Evolutionary conservation across 2,329 filamentous ascomycete species (phyloP), one percentile per base, ranked within the genome.

Genomic region (Pseudocercospora cruenta): DNA sequence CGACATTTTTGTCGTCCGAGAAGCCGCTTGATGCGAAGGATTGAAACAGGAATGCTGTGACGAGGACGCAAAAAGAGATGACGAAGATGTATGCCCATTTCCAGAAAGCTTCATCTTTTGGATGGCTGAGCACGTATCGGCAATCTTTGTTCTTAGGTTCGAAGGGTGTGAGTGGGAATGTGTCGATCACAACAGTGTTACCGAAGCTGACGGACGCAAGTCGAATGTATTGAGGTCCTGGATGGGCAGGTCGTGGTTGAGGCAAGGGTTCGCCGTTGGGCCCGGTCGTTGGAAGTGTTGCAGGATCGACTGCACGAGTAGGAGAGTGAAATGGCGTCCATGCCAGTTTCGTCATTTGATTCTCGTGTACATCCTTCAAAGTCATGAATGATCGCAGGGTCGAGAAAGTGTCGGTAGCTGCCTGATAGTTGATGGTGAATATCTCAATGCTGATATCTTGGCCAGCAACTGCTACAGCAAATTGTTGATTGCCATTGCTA

Each of bases 201-300:
- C 88, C 90, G 72, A 96, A 88, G 58, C 91, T 93, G 47, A 92
- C 90, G 55, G 91, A 94, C 31, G 92, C 93, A 3, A 97, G 86
- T 72, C 91, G 92, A 71, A 96, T 81, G 73, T 87, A 87, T 72
- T 89, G 85, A 16, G 86, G 83, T 43, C 75, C 76, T 10, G 76
- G 73, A 65, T 77, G 72, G 10, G 62, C 60, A 8, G 68, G 67
- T 12, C 66, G 62, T n/a, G 65, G 65, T 19, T 57, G 39, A 24
- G 65, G 58, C 16, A 60, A 10, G 21, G 72, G 63, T 8, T 71
- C 68, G 6, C 66, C 70, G 47, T 72, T 72, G 3, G 68, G 63
- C 9, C 66, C 69, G 10, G 73, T 72, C 21, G 74, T 74, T 31
- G 73, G 73, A 21, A 59, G 43, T 14, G 61, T 69, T 22, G 45